Conservation (phyloP, 176 grass and related monocot species). For the Elaeis guineensis region DNA sequence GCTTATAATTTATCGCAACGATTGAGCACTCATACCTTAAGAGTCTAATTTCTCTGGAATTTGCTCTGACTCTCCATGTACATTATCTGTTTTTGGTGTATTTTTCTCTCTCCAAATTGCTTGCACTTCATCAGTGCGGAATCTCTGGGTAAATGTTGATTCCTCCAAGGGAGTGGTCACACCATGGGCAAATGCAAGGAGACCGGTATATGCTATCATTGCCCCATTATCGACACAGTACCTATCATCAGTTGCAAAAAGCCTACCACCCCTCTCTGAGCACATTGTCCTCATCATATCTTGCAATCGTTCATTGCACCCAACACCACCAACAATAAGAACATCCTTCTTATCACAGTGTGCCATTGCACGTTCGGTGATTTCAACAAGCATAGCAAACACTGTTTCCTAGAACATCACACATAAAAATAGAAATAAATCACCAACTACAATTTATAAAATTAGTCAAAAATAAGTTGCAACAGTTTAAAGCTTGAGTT, state of each 20-base stretch:
- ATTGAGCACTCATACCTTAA: conserved; percentile 36
- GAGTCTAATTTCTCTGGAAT: conserved; percentile 42
- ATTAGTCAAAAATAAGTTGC: no score
- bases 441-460: no score
- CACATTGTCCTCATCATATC: conserved; percentile 98
- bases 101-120: conserved; percentile 93
- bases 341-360: conserved; percentile 84
- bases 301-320: conserved; percentile 82
- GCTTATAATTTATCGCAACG: no score
- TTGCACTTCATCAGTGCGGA: conserved; percentile 86
- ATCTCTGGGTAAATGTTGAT: conserved; percentile 92
- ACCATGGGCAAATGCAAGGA: conserved; percentile 71
- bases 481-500: no score
- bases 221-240: conserved; percentile 96
- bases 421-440: no score
- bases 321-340: conserved; percentile 96
- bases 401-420: conserved; percentile 59
- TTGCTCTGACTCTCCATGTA: conserved; percentile 5
- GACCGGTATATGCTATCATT: conserved; percentile 97
- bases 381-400: conserved; percentile 97
- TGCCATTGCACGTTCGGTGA: conserved; percentile 94
- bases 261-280: conserved; percentile 64
- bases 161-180: conserved; percentile 65
- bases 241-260: conserved; percentile 90
- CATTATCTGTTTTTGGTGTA: conserved; percentile 21